Conservation (phyloP, 2,329 filamentous ascomycete genomes). For the Microcyclosporella mali region DNA sequence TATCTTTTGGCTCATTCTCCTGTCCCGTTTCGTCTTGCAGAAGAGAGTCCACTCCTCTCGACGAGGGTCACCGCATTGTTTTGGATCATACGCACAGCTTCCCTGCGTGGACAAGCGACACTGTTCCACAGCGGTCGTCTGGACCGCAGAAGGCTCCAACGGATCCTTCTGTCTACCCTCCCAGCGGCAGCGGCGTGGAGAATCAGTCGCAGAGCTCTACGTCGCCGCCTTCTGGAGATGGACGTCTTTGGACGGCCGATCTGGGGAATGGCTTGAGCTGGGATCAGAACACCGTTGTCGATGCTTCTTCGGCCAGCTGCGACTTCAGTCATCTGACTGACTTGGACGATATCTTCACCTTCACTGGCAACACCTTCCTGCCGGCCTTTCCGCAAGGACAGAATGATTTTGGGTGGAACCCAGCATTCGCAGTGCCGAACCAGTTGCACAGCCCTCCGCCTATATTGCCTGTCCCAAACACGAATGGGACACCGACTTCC, state of each 20-base stretch:
- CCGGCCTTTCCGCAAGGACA: conserved; percentile 10
- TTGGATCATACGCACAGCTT: conserved; percentile 20
- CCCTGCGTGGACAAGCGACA: conserved; percentile 10
- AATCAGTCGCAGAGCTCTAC: conserved; percentile 17
- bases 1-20: too few relatives aligned
- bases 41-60: conserved; percentile 18
- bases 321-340: conserved; percentile 20
- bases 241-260: conserved; percentile 11
- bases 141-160: conserved; percentile 6
- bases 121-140: conserved; percentile 6
- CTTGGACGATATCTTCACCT: conserved; percentile 20
- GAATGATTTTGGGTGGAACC: conserved; percentile 10
- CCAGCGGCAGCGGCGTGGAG: conserved; percentile 10
- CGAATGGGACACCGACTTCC: conserved; percentile 3
- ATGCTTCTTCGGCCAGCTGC: conserved; percentile 16
- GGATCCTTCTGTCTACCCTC: conserved; percentile 2
- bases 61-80: conserved; percentile 13
- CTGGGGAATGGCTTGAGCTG: conserved; percentile 13
- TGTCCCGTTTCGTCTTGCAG: too few relatives aligned
- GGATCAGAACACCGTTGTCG: conserved; percentile 15
- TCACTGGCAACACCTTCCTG: conserved; percentile 17
- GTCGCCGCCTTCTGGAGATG: conserved; percentile 15
- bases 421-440: conserved; percentile 8
- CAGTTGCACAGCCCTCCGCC: conserved; percentile 6
- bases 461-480: conserved; percentile 9